These are phyloP conservation scores for Fistulifera pelliculosa DNA, from an alignment of 108 stramenopile genomes.

Conservation along the genomic window DNA sequence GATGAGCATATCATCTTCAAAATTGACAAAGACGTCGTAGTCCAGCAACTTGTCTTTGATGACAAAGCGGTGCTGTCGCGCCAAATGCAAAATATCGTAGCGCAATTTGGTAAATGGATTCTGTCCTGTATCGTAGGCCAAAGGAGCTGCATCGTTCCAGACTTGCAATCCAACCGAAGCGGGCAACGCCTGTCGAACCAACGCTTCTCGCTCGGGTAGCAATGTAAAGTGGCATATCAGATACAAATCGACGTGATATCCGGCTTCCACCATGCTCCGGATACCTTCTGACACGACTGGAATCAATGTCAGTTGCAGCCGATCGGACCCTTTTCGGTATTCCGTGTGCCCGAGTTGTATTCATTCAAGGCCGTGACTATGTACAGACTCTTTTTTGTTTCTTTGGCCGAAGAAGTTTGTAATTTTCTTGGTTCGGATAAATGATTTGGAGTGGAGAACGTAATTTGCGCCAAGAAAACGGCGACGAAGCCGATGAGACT, in stretches of 20 bases:
- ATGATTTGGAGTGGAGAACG: neutral
- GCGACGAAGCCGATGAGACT: no score
- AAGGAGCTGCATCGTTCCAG: conserved; percentile 70
- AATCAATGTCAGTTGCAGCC: conserved; percentile 49
- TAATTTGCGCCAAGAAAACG: no score
- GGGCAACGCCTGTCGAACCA: conserved; percentile 47
- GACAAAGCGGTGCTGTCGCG: conserved; percentile 78
- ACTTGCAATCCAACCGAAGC: conserved; percentile 35
- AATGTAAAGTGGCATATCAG: conserved; percentile 42
- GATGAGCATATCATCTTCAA: conserved; percentile 84
- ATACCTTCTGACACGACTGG: conserved; percentile 67
- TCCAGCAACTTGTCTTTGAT: conserved; percentile 61
- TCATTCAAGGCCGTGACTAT: conserved; percentile 70
- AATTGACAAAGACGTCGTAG: conserved; percentile 66
- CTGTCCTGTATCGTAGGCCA: conserved; percentile 21
- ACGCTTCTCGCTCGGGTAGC: conserved; percentile 31
- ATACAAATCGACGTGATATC: conserved; percentile 68
- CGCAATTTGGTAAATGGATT: conserved; percentile 14
- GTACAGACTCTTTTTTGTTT: conserved; percentile 31
- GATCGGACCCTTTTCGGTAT: conserved; percentile 31
- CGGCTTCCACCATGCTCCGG: conserved; percentile 38
- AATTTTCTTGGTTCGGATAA: neutral
- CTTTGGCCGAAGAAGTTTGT: neutral
- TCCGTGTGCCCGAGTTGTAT: conserved; percentile 61
- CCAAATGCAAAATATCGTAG: conserved; percentile 35